Base-by-base conservation (phyloP, 768 basidiomycete genomes). In the Suillus lakei region DNA sequence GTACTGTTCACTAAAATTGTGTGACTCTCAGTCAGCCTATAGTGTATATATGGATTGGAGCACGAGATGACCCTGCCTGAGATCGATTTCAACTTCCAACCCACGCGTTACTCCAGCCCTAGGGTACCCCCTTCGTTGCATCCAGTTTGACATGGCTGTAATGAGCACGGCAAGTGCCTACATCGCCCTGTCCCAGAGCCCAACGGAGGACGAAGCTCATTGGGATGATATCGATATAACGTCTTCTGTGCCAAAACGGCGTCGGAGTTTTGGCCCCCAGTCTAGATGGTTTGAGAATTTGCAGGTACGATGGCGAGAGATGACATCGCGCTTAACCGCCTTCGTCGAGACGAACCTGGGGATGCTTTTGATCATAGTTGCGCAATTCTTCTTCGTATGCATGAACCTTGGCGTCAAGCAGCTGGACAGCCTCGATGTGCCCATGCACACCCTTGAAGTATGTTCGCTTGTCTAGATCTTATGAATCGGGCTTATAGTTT, bases 341-440 rank as follows among this genome's bases (percentile, higher is more conserved):
- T 67, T 73, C 39, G 16, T 76, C 28, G 59, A 70, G 43, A 72
- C 66, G 51, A 91, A 92, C 75, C 73, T 78, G 4, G 91, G 91
- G 10, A 75, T 93, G 60, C 74, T 90, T 39, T 80, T 91, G 21
- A 83, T 92, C 21, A 82, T 82, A 6, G 76, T 77, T 3, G 74
- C 88, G 12, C 87, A 91, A 71, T 77, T 87, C 16, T 88, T 88
- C 75, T 83, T 89, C 44, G 81, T 88, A 8, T 72, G 83, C 34
- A 88, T 90, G 82, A 87, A 87, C 60, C 78, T 88, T 4, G 77
- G 83, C 6, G 90, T 92, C 51, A 91, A 92, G 76, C 80, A 80
- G 66, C 75, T 92, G 65, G 85, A 87, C 64, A 77, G 74, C 23
- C 76, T 89, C 5, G 85, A 88, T 66, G 79, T 84, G 13, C 89